Base-by-base conservation (phyloP, 1,284 basidiomycete species). In the Cryptococcus sp. region DNA sequence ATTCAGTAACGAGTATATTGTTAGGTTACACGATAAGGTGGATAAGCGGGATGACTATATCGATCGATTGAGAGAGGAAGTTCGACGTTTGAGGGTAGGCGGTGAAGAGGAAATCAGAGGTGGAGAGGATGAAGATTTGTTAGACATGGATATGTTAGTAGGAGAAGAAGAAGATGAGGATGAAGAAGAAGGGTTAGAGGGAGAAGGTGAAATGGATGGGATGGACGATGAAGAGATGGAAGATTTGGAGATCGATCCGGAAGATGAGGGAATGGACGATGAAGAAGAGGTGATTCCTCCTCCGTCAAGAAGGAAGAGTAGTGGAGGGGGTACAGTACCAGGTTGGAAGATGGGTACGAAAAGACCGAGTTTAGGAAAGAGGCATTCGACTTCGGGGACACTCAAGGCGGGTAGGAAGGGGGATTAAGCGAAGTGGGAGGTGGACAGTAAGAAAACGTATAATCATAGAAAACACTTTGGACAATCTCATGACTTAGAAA, bases 1-100 rank as follows among this genome's bases (percentile, higher is more conserved):
- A 53, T 91, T 89, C 68, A 87, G 87, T 50, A 96, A 96, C 72
- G 89, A 93, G 73, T 94, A 85, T 68, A 86, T 96, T 56, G 81
- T 85, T 49, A 80, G 84, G 59, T 79, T 95, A 61, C 87, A 87
- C 63, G 86, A 80, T 47, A 83, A 91, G 44, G 82, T 97, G 48
- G 87, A 89, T 53, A 81, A 91, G 68, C 79, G 95, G 50, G 92
- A 98, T 68, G 80, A 80, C 48, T 91, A 92, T 74, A 87, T 98
- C 67, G 80, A 77, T 55, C 79, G 73, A 62, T 74, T 96, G 65
- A 80, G 90, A 56, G 76, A 72, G 60, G 90, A 93, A 76, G 80
- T 96, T 30, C 72, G 72, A 53, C 80, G 84, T 58, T 75, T 93
- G 69, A 80, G 88, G 60, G 54, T 14, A 57, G 64, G 30, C 35